Base-by-base conservation (phyloP, 164 flowering plant genomes). In the Umbilicus rupestris region DNA sequence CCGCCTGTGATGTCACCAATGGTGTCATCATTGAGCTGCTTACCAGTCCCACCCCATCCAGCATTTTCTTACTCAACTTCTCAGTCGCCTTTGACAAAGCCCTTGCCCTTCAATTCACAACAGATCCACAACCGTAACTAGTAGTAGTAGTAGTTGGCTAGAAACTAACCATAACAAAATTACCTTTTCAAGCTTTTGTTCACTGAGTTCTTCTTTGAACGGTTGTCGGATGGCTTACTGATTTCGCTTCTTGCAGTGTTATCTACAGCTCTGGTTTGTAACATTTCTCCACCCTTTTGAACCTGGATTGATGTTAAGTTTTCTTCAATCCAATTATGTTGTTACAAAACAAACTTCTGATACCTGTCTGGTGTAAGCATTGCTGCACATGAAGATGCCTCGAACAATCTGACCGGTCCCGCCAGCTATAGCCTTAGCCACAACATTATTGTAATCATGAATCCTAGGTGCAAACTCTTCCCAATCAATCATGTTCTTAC, bases 351-450 rank as follows among this genome's bases (percentile, higher is more conserved):
- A n/a, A n/a, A n/a, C n/a, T n/a, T n/a, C n/a, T n/a, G n/a, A n/a
- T n/a, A n/a, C n/a, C n/a, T n/a, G 88, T 72, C 80, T 84, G 60
- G 81, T 73, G 70, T 89, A 93, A 69, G 83, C 87, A 74, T 89
- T 84, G 79, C 84, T 86, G 62, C 89, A 84, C 12, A 14, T 79
- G 78, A 90, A 94, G 49, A 94, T 89, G 5, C 97, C 98, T 74
- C 76, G 85, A 15, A 94, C 82, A 70, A 94, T 82, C 75, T 87
- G 84, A 22, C 95, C 97, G 16, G 90, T 89, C 19, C 98, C 95
- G 39, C 77, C 88, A 6, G 91, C 97, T 71, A 94, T 86, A 0
- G 91, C 92, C 81, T 72, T 90, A 1, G 89, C 92, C 78, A 89
- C 64, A 33, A 85, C 74, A 24, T 76, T 79, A 60, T 90, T 89